phyloP scores from a whole-genome alignment of 331 rosid genomes.

The Prunus yedoensis region DNA sequence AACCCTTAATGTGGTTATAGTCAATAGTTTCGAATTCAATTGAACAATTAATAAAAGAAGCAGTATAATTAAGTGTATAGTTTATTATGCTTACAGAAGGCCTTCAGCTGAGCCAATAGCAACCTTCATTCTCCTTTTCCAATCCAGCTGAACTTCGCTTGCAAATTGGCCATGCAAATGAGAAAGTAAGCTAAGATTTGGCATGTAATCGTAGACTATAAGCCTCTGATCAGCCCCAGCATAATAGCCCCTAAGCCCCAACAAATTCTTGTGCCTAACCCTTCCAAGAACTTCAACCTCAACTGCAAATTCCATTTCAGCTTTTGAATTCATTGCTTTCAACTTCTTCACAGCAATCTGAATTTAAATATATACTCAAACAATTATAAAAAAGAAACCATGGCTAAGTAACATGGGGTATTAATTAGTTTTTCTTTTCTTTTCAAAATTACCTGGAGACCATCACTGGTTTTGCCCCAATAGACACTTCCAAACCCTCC shows the following conservation, averaged over 20 bases:
- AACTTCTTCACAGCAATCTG: slow-evolving; percentile 94
- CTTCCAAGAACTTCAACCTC: slow-evolving; percentile 97
- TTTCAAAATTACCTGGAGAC: slow-evolving; percentile 53
- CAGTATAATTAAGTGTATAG: not conserved
- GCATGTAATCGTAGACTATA: slow-evolving; percentile 94
- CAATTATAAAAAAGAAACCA: not conserved
- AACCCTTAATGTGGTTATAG: not conserved
- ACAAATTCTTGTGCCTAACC: slow-evolving; percentile 82
- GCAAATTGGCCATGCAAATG: slow-evolving; percentile 86
- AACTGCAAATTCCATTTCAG: slow-evolving; percentile 97
- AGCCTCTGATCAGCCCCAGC: slow-evolving; percentile 81
- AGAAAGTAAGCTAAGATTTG: slow-evolving; percentile 87
- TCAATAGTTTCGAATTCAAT: not conserved
- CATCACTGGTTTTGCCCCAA: slow-evolving; percentile 80
- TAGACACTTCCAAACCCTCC: slow-evolving; percentile 94
- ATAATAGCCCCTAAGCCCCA: slow-evolving; percentile 82
- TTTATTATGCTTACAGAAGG: slow-evolving; percentile 48
- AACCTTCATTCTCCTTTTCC: slow-evolving; percentile 72
- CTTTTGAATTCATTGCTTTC: slow-evolving; percentile 86
- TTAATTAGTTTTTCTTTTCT: not conserved
- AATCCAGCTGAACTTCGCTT: slow-evolving; percentile 58
- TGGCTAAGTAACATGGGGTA: not conserved
- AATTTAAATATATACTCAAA: not conserved
- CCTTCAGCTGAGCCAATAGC: slow-evolving; percentile 92
- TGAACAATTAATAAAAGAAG: not conserved